Evolutionary conservation across 768 basidiomycete species (phyloP), one percentile per base, ranked within the genome.

Genomic region (Hydnum rufescens): DNA sequence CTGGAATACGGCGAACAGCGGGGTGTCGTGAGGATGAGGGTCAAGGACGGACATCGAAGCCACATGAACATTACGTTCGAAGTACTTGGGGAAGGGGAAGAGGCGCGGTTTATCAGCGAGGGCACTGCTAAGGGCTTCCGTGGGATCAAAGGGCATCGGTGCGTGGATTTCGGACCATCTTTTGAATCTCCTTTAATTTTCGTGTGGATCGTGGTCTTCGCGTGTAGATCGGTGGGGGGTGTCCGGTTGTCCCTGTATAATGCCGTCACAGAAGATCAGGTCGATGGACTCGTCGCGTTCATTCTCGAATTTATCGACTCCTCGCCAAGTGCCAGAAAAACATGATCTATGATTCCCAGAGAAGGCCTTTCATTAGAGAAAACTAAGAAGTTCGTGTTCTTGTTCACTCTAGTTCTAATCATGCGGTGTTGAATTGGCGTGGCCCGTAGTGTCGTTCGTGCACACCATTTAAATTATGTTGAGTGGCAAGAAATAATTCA

Each of bases 21-120:
- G 59, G 87, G 87, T 0, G 67, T 86, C 53, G 76, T 86, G 59
- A 73, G 66, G 58, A 63, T 73, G 22, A 84, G 82, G 61, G 90
- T 93, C 19, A 70, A 75, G 60, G 71, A 73, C 53, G 81, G 76
- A 3, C 77, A 79, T 47, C 74, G 82, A 55, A 96, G 92, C 65
- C 83, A 84, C 78, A 97, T 97, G 93, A 99, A 99, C 63, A 72
- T 87, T 16, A 84, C 87, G 0, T 97, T 96, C 65, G 74, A 76
- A 51, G 68, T 92, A 8, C 57, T 76, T 8, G 82, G 78, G 0
- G 79, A 84, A n/a, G 81, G 73, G 1, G 72, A 70, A 19, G 69
- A 95, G 64, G 74, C 75, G 59, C 65, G 68, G 59, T 97, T 96
- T 64, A 63, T 97, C 57, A 70, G 73, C 19, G 87, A 82, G 5